These are phyloP conservation scores for Coprinopsis cinerea DNA, from an alignment of 768 basidiomycete species.

Conservation along the genomic window DNA sequence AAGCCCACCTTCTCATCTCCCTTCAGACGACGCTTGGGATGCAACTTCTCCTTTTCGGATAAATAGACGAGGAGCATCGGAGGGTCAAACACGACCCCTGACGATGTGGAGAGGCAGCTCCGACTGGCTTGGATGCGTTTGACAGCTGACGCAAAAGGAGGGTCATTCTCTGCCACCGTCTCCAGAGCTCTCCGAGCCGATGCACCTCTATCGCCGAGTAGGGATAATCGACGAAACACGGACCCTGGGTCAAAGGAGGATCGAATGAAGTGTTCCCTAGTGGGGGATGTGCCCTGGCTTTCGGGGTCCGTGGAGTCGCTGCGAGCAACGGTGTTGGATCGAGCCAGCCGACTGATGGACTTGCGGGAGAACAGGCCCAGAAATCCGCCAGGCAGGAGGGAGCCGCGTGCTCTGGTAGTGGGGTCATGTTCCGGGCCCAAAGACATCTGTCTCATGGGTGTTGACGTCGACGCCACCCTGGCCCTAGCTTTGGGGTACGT, in stretches of 20 bases:
- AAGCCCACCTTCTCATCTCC: slow-evolving; percentile 56
- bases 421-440: neutral
- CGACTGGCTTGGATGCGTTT: slow-evolving; percentile 33
- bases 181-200: slow-evolving; percentile 4
- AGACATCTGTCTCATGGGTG: slow-evolving; percentile 9
- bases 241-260: slow-evolving; percentile 23
- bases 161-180: slow-evolving; percentile 10
- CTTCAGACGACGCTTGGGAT: slow-evolving; percentile 33
- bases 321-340: slow-evolving; percentile 21
- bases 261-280: slow-evolving; percentile 15
- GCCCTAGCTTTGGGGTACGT: slow-evolving; percentile 31
- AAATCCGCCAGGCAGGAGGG: slow-evolving; percentile 35
- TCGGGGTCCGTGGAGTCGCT: slow-evolving; percentile 17
- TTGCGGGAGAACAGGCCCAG: slow-evolving; percentile 34
- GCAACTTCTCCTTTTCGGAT: slow-evolving; percentile 41
- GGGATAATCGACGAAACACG: slow-evolving; percentile 31
- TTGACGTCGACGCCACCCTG: slow-evolving; percentile 21
- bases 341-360: slow-evolving; percentile 14
- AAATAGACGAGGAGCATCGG: slow-evolving; percentile 46
- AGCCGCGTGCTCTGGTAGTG: slow-evolving; percentile 19
- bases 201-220: slow-evolving; percentile 26
- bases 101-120: slow-evolving; percentile 46
- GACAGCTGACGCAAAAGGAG: slow-evolving; percentile 35
- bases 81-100: slow-evolving; percentile 40
- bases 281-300: slow-evolving; percentile 28